Percentiles rank a stretch among this genome's conserved stretches.
These are phyloP conservation scores for Chlorophyllum brunneum DNA, from an alignment of 768 basidiomycete species.

Conservation along the genomic window DNA sequence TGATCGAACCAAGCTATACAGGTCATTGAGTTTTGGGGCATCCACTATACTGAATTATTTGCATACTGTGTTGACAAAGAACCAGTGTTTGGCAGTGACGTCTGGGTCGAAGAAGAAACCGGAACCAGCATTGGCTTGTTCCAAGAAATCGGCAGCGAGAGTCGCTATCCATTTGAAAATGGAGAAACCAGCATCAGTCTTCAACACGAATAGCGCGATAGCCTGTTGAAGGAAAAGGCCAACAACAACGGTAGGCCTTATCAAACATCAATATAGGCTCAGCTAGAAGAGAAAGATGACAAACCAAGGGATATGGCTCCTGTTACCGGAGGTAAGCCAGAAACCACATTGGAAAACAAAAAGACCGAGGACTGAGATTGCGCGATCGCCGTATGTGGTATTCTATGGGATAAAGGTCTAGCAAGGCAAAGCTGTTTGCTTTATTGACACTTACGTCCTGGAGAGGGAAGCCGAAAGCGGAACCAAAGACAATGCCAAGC, in stretches of 20 bases:
- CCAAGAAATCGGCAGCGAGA: constrained; percentile 77
- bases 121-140: constrained; percentile 64
- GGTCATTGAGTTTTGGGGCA: background rate
- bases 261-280: background rate
- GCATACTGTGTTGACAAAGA: constrained; percentile 76
- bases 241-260: constrained; percentile 82
- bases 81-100: constrained; percentile 68
- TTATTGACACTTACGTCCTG: constrained; percentile 41
- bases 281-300: constrained; percentile 15
- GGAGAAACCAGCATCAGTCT: constrained; percentile 75
- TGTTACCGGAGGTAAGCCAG: constrained; percentile 61
- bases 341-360: constrained; percentile 77
- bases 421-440: constrained; percentile 2
- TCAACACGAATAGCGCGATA: constrained; percentile 87
- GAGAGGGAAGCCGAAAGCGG: constrained; percentile 78
- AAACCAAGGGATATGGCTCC: constrained; percentile 69
- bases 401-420: constrained; percentile 20
- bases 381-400: constrained; percentile 72
- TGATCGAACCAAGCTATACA: constrained; percentile 64
- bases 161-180: constrained; percentile 83
- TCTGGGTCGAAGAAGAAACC: constrained; percentile 79
- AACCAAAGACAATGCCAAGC: constrained; percentile 76
- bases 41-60: background rate
- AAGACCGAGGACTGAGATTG: constrained; percentile 78
- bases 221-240: constrained; percentile 84